phyloP scores from a whole-genome alignment of 345 rosid species.

The Jatropha curcas region DNA sequence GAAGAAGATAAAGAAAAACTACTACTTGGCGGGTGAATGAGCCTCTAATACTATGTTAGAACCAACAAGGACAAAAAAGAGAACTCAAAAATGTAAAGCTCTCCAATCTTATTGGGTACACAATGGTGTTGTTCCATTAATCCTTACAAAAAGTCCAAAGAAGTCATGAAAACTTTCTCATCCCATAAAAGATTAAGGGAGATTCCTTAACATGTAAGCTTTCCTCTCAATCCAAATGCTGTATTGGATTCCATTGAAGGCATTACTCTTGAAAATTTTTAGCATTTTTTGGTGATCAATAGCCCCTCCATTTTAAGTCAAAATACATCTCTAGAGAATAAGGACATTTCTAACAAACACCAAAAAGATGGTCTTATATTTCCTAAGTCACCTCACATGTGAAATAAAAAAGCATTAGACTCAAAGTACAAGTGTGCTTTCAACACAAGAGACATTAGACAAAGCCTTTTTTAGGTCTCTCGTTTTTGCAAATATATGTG shows the following conservation, averaged over 20 bases:
- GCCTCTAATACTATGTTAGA: background rate
- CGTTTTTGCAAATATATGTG: no score
- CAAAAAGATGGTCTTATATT: background rate
- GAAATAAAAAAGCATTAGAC: background rate
- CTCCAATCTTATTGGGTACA: background rate
- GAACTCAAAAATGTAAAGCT: background rate
- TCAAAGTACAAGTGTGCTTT: no score
- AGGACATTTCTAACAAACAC: background rate
- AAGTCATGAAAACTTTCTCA: background rate
- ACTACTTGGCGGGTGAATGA: background rate
- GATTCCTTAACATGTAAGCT: background rate
- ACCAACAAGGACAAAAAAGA: background rate
- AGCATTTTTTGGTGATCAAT: background rate
- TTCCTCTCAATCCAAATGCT: background rate
- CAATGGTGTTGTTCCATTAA: no score
- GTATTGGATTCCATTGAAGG: background rate
- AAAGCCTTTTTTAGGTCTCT: no score
- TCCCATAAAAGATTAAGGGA: background rate
- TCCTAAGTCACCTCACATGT: background rate
- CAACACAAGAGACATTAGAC: no score
- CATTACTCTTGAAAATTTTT: background rate
- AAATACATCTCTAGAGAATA: background rate
- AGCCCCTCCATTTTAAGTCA: background rate
- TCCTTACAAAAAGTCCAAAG: no score
- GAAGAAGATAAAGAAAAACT: background rate